Evolutionary conservation across 2,329 filamentous ascomycete genomes (phyloP).

Genomic region (Lachnellula subtilissima): DNA sequence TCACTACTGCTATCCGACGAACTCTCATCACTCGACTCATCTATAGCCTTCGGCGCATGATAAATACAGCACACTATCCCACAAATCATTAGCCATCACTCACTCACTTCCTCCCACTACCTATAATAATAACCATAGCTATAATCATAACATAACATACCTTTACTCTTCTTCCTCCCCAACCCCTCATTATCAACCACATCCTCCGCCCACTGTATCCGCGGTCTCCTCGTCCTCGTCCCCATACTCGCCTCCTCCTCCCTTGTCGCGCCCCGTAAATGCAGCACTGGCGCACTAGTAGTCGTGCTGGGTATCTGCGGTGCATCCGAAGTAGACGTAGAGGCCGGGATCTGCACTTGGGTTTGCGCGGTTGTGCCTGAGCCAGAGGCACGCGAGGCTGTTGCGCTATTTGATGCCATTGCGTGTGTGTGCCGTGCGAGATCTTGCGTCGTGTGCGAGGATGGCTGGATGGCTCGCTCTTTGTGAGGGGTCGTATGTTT

Average conservation of each 20-base stretch:
- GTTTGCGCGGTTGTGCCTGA: background rate
- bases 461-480: background rate
- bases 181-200: constrained; percentile 95
- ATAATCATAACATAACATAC: constrained; percentile 40
- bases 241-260: constrained; percentile 8
- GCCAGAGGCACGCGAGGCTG: background rate
- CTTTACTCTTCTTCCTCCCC: constrained; percentile 91
- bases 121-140: background rate
- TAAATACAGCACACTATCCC: constrained; percentile 94
- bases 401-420: background rate
- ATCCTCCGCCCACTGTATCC: constrained; percentile 87
- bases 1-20: constrained; percentile 54
- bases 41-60: constrained; percentile 74
- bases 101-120: background rate
- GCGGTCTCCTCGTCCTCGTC: constrained; percentile 41
- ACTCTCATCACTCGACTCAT: constrained; percentile 73
- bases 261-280: constrained; percentile 25
- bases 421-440: background rate
- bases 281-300: constrained; percentile 22
- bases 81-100: background rate
- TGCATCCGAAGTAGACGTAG: background rate
- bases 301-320: background rate
- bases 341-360: background rate
- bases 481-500: too few species aligned
- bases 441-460: too few species aligned